A percentile compares a stretch with the other conserved stretches of the same genome.
phyloP scores from a whole-genome alignment of 495 filamentous ascomycete species.

The Hypoxylon fuscum region DNA sequence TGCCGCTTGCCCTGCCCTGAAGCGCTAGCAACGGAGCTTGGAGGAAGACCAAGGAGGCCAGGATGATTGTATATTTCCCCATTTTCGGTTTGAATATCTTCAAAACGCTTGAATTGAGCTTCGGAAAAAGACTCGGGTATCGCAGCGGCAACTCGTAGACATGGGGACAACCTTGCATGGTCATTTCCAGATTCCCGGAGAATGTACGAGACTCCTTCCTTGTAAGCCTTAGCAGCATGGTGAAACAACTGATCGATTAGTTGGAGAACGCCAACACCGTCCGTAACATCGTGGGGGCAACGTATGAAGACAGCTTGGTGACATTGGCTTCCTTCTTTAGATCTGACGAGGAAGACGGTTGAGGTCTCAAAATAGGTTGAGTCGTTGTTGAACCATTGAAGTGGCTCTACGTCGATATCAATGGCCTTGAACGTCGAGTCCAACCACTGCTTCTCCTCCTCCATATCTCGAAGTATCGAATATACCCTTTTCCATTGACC shows the following conservation, averaged over 20 bases:
- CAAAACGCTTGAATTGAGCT: slow-evolving; percentile 15
- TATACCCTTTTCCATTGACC: slow-evolving; percentile 54
- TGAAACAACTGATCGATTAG: slow-evolving; percentile 44
- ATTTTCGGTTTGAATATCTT: slow-evolving; percentile 26
- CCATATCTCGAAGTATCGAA: slow-evolving; percentile 24
- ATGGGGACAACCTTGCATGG: slow-evolving; percentile 23
- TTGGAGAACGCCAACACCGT: slow-evolving; percentile 58
- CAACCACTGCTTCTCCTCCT: slow-evolving; percentile 46
- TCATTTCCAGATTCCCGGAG: slow-evolving; percentile 25
- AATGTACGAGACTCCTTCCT: slow-evolving; percentile 29
- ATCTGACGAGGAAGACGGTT: slow-evolving; percentile 51
- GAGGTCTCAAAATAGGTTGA: slow-evolving; percentile 48
- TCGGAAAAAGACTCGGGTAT: slow-evolving; percentile 24
- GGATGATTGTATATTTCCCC: slow-evolving; percentile 21
- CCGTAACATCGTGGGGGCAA: slow-evolving; percentile 58
- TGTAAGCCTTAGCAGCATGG: slow-evolving; percentile 28
- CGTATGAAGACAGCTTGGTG: slow-evolving; percentile 53
- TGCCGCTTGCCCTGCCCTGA: slow-evolving; percentile 23
- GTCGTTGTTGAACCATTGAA: slow-evolving; percentile 55
- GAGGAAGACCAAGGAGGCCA: slow-evolving; percentile 18
- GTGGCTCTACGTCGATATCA: slow-evolving; percentile 38
- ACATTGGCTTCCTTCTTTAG: slow-evolving; percentile 3
- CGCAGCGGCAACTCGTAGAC: slow-evolving; percentile 32
- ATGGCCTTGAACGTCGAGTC: slow-evolving; percentile 49
- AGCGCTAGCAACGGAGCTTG: slow-evolving; percentile 1